These are phyloP conservation scores for Aspergillus pseudotamarii DNA, from an alignment of 2,329 filamentous ascomycete genomes.

Conservation along the genomic window DNA sequence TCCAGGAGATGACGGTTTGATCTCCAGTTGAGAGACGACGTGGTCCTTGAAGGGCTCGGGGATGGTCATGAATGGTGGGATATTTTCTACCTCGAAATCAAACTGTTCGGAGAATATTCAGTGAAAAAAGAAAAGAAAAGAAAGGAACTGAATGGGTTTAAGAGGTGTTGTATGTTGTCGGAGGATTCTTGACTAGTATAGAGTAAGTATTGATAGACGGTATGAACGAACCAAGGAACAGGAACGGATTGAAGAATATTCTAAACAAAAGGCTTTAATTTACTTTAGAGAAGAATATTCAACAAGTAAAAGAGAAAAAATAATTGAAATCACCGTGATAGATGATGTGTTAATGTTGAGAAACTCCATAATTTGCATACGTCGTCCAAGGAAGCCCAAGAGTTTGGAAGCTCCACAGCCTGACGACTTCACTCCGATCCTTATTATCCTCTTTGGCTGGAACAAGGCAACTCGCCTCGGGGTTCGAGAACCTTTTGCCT, in stretches of 20 bases:
- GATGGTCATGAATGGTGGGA: not conserved
- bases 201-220: not conserved
- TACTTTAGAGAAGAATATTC: no score
- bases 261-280: not conserved
- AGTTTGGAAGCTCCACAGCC: slow-evolving; percentile 16
- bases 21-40: not conserved
- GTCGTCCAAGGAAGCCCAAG: not conserved
- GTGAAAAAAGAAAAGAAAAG: not conserved
- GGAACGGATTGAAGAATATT: not conserved
- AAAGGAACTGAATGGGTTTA: not conserved
- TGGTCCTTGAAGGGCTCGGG: not conserved
- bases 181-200: not conserved
- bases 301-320: no score
- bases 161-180: not conserved
- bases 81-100: not conserved
- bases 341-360: not conserved
- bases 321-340: not conserved
- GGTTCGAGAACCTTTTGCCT: slow-evolving; percentile 7
- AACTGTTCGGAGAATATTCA: not conserved
- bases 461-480: slow-evolving; percentile 1
- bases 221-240: not conserved
- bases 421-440: slow-evolving; percentile 12
- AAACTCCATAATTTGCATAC: not conserved
- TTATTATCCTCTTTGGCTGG: slow-evolving; percentile 13
- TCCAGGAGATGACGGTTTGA: not conserved